Conservation (phyloP, 495 filamentous ascomycete genomes). For the Trichocladium antarcticum region DNA sequence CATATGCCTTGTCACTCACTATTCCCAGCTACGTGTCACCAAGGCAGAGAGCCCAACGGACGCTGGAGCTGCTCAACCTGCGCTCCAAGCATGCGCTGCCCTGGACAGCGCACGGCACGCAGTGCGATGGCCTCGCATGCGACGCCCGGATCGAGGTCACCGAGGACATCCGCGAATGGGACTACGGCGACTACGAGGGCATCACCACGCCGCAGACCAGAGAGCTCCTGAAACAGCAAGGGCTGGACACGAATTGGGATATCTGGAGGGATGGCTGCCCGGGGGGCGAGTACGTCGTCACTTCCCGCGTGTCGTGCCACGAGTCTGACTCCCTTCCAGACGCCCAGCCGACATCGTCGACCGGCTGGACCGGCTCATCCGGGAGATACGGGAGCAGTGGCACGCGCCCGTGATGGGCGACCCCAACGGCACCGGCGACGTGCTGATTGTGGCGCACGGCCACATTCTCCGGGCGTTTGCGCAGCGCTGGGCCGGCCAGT, state of each 20-base stretch:
- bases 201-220: slow-evolving; percentile 65
- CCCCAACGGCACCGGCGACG: slow-evolving; percentile 35
- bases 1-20: not conserved
- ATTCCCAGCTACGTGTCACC: slow-evolving; percentile 68
- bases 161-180: slow-evolving; percentile 81
- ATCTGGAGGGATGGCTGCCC: slow-evolving; percentile 79
- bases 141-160: slow-evolving; percentile 52
- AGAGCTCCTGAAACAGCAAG: slow-evolving; percentile 45
- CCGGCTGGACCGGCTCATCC: slow-evolving; percentile 64
- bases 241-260: slow-evolving; percentile 54
- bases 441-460: slow-evolving; percentile 64
- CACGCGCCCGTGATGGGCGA: slow-evolving; percentile 43
- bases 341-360: slow-evolving; percentile 52
- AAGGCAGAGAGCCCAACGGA: slow-evolving; percentile 71
- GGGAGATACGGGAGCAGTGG: slow-evolving; percentile 53
- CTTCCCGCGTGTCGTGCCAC: not conserved
- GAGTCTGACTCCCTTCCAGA: slow-evolving; percentile 14
- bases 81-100: slow-evolving; percentile 34
- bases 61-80: slow-evolving; percentile 71
- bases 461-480: slow-evolving; percentile 84
- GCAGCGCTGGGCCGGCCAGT: slow-evolving; percentile 71
- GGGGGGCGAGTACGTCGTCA: slow-evolving; percentile 48
- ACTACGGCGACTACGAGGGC: slow-evolving; percentile 93
- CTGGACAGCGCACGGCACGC: slow-evolving; percentile 35
- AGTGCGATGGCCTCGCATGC: slow-evolving; percentile 26